A percentile compares a stretch with the other conserved stretches of the same genome.
These are phyloP conservation scores for Aspergillus steynii DNA, from an alignment of 495 filamentous ascomycete species.

Conservation along the genomic window DNA sequence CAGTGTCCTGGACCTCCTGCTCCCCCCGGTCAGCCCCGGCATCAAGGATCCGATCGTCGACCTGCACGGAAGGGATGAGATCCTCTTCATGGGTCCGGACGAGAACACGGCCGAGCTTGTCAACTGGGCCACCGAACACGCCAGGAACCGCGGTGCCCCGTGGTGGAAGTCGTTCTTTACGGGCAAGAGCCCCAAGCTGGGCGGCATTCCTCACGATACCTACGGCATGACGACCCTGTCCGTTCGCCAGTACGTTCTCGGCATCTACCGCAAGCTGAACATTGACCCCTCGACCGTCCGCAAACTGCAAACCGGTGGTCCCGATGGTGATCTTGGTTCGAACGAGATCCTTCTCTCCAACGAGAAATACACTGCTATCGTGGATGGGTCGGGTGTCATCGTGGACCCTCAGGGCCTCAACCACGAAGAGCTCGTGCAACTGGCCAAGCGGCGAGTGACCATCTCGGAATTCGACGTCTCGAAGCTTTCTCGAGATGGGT, in stretches of 20 bases:
- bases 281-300: conserved; percentile 78
- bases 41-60: conserved; percentile 99
- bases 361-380: conserved; percentile 90
- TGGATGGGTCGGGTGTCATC: conserved; percentile 93
- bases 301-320: conserved; percentile 97
- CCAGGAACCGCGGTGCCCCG: conserved; percentile 79
- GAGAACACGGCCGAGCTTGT: conserved; percentile 98
- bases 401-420: conserved; percentile 90
- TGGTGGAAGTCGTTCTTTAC: conserved; percentile 99
- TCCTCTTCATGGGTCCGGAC: conserved; percentile 97
- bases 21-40: conserved; percentile 85
- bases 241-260: conserved; percentile 91
- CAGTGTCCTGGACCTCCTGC: conserved; percentile 90
- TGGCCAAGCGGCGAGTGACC: conserved; percentile 87
- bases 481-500: conserved; percentile 85
- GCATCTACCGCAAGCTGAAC: conserved; percentile 93
- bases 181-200: conserved; percentile 92
- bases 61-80: conserved; percentile 89
- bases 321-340: conserved; percentile 93
- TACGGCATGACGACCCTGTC: conserved; percentile 99
- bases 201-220: conserved; percentile 91
- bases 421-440: conserved; percentile 74
- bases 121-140: conserved; percentile 97
- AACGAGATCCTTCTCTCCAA: conserved; percentile 96
- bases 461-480: conserved; percentile 82